Conservation (phyloP, 257 asterid genomes). For the Rauvolfia tetraphylla region DNA sequence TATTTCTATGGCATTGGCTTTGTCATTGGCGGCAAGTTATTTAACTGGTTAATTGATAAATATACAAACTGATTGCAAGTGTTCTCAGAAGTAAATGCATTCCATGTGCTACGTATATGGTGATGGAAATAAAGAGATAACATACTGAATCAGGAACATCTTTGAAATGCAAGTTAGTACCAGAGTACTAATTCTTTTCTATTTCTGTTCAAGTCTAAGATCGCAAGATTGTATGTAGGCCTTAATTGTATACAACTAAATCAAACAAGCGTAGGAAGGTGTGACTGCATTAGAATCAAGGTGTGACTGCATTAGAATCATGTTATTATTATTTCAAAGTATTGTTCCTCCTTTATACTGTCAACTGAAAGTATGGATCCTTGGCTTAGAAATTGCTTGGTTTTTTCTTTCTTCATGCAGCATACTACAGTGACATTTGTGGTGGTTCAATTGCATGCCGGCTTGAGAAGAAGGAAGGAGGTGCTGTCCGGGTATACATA, state of each 20-base stretch:
- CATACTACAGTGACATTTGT: constrained; percentile 88
- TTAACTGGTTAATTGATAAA: neutral
- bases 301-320: neutral
- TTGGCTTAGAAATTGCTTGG: neutral
- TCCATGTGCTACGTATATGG: neutral
- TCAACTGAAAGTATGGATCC: neutral
- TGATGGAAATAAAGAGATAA: neutral
- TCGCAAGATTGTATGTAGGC: neutral
- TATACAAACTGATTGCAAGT: neutral
- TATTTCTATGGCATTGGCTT: neutral
- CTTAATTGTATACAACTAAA: neutral
- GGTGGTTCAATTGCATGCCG: constrained; percentile 96
- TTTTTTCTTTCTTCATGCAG: constrained; percentile 35
- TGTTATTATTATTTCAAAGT: neutral
- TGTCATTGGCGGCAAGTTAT: neutral
- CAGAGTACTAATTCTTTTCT: neutral
- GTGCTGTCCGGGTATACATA: constrained; percentile 70
- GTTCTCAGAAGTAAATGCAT: neutral
- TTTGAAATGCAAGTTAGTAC: neutral
- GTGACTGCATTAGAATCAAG: neutral
- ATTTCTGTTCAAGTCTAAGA: neutral
- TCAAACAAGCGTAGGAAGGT: neutral
- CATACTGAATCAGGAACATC: neutral
- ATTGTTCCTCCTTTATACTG: neutral
- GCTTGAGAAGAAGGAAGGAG: constrained; percentile 89